A percentile compares a stretch with the other conserved stretches of the same genome.
Evolutionary conservation across 441 rosid species (phyloP).

Genomic region (Bruguiera hainesii): DNA sequence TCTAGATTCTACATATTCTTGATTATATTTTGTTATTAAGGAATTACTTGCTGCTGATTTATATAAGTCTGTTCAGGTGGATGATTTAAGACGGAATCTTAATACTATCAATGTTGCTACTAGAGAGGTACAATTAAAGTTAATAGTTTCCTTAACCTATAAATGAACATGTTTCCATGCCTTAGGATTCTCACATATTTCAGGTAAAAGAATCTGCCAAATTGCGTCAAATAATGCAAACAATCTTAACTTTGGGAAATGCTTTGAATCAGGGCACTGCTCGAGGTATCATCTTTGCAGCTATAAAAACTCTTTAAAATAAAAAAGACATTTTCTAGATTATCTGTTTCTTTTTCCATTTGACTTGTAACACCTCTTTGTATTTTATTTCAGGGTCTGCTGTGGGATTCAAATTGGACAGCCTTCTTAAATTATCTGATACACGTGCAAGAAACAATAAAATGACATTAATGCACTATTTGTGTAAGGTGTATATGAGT

Average conservation of each 20-base stretch:
- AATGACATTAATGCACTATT: constrained; percentile 96
- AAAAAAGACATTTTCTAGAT: not conserved
- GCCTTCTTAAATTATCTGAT: constrained; percentile 94
- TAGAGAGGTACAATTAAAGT: constrained; percentile 57
- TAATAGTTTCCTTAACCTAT: constrained; percentile 12
- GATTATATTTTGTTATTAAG: constrained; percentile 12
- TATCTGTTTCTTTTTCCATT: not conserved
- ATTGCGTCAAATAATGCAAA: constrained; percentile 97
- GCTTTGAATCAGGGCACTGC: constrained; percentile 99
- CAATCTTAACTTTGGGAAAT: constrained; percentile 89
- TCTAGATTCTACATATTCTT: constrained; percentile 16
- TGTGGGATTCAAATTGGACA: constrained; percentile 94
- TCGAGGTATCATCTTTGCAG: constrained; percentile 49
- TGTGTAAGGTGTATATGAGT: constrained; percentile 69
- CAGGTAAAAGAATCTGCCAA: constrained; percentile 92
- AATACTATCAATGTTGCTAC: constrained; percentile 66
- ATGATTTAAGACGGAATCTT: constrained; percentile 70
- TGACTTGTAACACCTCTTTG: not conserved
- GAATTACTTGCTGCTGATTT: not conserved
- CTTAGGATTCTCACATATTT: constrained; percentile 24
- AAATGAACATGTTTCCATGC: constrained; percentile 15
- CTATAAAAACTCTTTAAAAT: not conserved
- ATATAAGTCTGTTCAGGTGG: constrained; percentile 47
- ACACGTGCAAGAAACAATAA: constrained; percentile 96
- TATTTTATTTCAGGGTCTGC: constrained; percentile 67